Percentiles rank a stretch among this genome's conserved stretches.
Conservation (phyloP, 768 basidiomycete species). For the Phlebiopsis flavidoalba region DNA sequence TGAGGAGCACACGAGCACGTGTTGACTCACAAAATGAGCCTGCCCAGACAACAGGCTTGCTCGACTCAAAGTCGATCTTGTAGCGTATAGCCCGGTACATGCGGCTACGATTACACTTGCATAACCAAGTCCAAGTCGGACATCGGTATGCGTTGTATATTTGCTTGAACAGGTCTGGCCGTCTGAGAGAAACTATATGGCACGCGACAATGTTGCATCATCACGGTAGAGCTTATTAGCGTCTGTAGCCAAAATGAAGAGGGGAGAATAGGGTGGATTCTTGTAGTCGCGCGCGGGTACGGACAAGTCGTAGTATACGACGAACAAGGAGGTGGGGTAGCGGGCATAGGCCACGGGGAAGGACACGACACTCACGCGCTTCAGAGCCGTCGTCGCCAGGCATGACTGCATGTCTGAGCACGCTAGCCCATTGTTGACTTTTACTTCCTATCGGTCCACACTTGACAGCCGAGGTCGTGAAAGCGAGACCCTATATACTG, state of each 20-base stretch:
- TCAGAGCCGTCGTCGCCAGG: conserved; percentile 82
- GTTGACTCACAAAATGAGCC: conserved; percentile 69
- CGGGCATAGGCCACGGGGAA: not conserved
- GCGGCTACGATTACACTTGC: conserved; percentile 75
- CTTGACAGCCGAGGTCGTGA: conserved; percentile 16
- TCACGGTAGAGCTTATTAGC: not conserved
- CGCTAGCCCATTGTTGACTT: conserved; percentile 49
- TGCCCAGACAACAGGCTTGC: conserved; percentile 73
- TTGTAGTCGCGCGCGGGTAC: not conserved
- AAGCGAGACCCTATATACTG: conserved; percentile 13
- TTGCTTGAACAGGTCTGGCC: conserved; percentile 80
- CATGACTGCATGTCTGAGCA: conserved; percentile 47
- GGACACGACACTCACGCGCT: conserved; percentile 54
- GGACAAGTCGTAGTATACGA: not conserved
- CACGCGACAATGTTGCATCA: conserved; percentile 1
- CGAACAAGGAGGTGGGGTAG: conserved; percentile 15
- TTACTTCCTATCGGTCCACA: conserved; percentile 32
- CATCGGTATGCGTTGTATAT: conserved; percentile 85
- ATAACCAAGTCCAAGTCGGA: conserved; percentile 86
- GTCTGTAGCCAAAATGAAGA: not conserved
- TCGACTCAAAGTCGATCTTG: conserved; percentile 83
- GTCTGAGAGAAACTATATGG: conserved; percentile 67
- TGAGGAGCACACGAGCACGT: conserved; percentile 2
- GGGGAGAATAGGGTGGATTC: not conserved
- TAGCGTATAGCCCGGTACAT: conserved; percentile 80